Base-by-base conservation (phyloP, 208 protist species). In the Leishmania aethiopica region DNA sequence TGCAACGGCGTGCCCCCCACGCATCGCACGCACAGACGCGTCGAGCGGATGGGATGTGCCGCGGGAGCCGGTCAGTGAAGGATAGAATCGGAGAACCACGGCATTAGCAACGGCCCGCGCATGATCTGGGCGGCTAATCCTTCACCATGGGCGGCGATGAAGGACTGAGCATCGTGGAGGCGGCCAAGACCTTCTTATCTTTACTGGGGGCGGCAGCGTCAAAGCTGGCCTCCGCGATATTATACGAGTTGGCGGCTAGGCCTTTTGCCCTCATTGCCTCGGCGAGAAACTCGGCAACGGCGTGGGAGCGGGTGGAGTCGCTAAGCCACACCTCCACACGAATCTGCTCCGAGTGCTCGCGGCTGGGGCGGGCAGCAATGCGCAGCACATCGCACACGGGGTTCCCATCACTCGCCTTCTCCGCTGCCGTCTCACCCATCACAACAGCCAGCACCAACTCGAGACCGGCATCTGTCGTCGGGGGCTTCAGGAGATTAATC, bases 311-410 rank as follows among this genome's bases (percentile, higher is more conserved):
- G 28, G 81, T 80, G 25, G 88, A 79, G 80, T 96, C 90, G 66
- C 91, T 96, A 60, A 98, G 92, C 93, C 95, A 98, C 77, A 98
- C 87, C 87, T 98, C 93, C 40, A 96, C 86, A 15, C 93, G 91
- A 51, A 98, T 84, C 67, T 90, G 81, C 71, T 96, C 93, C 13
- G 88, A 83, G 71, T 89, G 81, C 59, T 95, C 91, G 28, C 90
- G 82, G 79, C 82, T 96, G 22, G 92, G 89, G 6, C 93, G 89
- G 11, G 90, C 90, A 4, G 91, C 86, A 42, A 98, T 86, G 69
- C 95, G 92, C 51, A 98, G 85, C 51, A 98, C 93, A 76, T 98
- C 95, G 84, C 95, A 98, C 76, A 96, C 89, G 7, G 91, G 79
- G 78, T 89, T 81, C 3, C 86, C 90, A 25, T 89, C 88, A 57